Percentiles rank a stretch among this genome's conserved stretches.
Evolutionary conservation across 2,329 filamentous ascomycete species (phyloP).

Genomic region (Cladobotryum mycophilum): DNA sequence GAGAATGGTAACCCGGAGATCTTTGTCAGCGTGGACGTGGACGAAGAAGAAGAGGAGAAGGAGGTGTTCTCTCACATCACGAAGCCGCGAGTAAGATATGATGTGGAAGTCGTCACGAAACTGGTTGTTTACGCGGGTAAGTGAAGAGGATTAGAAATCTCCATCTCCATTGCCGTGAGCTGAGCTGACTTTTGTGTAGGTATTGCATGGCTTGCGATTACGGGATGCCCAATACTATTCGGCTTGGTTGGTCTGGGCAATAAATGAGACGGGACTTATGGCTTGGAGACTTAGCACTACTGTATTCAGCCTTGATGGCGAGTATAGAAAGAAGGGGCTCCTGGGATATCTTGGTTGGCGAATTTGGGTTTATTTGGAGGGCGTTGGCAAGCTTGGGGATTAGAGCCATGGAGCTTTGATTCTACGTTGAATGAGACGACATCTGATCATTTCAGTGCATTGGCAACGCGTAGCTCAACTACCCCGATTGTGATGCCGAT

Average conservation of each 20-base stretch:
- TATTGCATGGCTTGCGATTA: conserved; percentile 76
- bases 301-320: too few relatives aligned
- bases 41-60: conserved; percentile 54
- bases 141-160: conserved; percentile 20
- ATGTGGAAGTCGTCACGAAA: conserved; percentile 98
- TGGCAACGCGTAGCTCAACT: too few relatives aligned
- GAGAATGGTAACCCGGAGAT: conserved; percentile 29
- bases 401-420: too few relatives aligned
- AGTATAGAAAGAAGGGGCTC: too few relatives aligned
- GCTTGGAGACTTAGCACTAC: too few relatives aligned
- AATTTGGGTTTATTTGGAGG: too few relatives aligned
- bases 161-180: background rate
- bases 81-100: conserved; percentile 84
- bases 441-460: too few relatives aligned
- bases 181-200: conserved; percentile 40
- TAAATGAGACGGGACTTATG: too few relatives aligned
- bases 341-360: too few relatives aligned
- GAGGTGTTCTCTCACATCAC: conserved; percentile 81
- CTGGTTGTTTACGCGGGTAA: conserved; percentile 87
- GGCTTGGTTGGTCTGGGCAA: conserved; percentile 46
- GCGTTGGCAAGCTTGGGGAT: too few relatives aligned
- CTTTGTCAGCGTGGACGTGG: conserved; percentile 29
- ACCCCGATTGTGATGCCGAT: too few relatives aligned
- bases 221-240: conserved; percentile 67
- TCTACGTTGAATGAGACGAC: too few relatives aligned